A percentile compares a stretch with the other conserved stretches of the same genome.
Conservation (phyloP, 2,329 filamentous ascomycete genomes). For the Chaetomiaceae sp. region DNA sequence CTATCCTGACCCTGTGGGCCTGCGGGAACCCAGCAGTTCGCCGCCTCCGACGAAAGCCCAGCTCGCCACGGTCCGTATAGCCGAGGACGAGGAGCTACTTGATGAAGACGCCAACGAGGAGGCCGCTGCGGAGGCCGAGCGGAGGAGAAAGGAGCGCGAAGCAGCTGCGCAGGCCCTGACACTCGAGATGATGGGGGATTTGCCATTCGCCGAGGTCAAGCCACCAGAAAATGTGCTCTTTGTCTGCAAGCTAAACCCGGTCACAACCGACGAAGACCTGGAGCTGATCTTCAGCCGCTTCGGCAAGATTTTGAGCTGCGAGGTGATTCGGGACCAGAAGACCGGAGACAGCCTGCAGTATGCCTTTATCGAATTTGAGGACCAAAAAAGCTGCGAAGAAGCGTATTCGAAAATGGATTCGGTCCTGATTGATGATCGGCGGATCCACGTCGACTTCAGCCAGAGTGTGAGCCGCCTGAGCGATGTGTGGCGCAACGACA, state of each 20-base stretch:
- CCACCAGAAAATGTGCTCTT: conserved; percentile 97
- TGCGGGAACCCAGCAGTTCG: conserved; percentile 73
- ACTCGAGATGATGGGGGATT: conserved; percentile 93
- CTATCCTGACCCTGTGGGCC: conserved; percentile 72
- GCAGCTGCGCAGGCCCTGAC: conserved; percentile 91
- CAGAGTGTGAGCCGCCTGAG: conserved; percentile 88
- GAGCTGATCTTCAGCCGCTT: conserved; percentile 97
- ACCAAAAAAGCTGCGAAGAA: conserved; percentile 86
- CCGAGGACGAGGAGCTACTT: conserved; percentile 74
- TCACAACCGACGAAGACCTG: conserved; percentile 90
- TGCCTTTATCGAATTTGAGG: conserved; percentile 94
- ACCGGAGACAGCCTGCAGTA: conserved; percentile 96
- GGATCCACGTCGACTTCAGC: conserved; percentile 97
- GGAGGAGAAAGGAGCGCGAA: conserved; percentile 77
- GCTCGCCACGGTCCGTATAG: conserved; percentile 85
- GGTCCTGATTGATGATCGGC: conserved; percentile 91
- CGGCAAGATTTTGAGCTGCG: conserved; percentile 89
- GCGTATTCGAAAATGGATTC: conserved; percentile 99
- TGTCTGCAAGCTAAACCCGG: conserved; percentile 96
- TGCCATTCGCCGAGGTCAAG: conserved; percentile 95
- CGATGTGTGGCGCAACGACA: conserved; percentile 80
- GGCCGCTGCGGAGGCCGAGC: conserved; percentile 62
- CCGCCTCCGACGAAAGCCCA: conserved; percentile 80
- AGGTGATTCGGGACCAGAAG: conserved; percentile 90
- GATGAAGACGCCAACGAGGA: conserved; percentile 70